A percentile compares a stretch with the other conserved stretches of the same genome.
Conservation (phyloP, 306 rosid species). For the Chamaecrista fasciculata region DNA sequence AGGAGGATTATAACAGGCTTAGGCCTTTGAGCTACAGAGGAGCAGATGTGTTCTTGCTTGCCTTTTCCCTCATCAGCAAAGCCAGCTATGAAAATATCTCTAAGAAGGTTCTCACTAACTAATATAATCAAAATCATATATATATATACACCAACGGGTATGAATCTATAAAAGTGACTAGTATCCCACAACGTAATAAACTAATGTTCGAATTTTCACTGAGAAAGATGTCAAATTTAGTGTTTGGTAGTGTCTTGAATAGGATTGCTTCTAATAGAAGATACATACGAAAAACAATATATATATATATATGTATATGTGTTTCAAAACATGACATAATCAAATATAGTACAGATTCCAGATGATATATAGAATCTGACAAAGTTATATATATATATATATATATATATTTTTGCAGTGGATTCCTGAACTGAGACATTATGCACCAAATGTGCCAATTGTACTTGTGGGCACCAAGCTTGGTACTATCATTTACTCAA, state of each 20-base stretch:
- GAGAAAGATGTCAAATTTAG: too few species aligned
- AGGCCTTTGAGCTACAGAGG: constrained; percentile 97
- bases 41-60: constrained; percentile 90
- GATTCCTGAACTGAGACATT: constrained; percentile 81
- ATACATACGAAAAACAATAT: too few species aligned
- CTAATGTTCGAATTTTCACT: too few species aligned
- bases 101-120: constrained; percentile 61
- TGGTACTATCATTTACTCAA: constrained; percentile 35
- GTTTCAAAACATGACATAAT: background rate
- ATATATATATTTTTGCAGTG: constrained; percentile 43
- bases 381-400: too few species aligned
- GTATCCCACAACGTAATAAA: too few species aligned
- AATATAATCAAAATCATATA: background rate
- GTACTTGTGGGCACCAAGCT: constrained; percentile 63
- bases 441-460: constrained; percentile 72
- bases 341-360: background rate
- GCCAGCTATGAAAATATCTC: constrained; percentile 93
- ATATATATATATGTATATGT: background rate
- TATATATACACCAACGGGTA: too few species aligned
- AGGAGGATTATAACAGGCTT: constrained; percentile 90
- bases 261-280: too few species aligned
- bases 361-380: too few species aligned
- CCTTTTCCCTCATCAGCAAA: constrained; percentile 90
- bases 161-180: too few species aligned
- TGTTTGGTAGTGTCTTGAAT: too few species aligned